Evolutionary conservation across 192 early-diverging fungal species (phyloP), one percentile per base, ranked within the genome.

Genomic region (Coemansia javaensis): DNA sequence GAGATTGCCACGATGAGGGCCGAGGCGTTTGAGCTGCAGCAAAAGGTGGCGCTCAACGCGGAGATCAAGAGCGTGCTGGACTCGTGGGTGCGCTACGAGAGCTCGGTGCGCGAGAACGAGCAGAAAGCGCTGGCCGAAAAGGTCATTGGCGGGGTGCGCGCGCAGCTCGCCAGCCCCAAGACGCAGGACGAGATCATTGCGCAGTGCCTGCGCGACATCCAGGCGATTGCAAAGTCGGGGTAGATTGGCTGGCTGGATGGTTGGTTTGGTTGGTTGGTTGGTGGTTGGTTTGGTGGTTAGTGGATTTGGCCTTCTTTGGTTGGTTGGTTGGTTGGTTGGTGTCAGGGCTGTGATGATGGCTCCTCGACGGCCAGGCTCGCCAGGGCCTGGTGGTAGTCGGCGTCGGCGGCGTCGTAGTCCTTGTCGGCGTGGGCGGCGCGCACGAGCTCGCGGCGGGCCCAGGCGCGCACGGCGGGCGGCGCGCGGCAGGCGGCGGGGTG

Each of bases 21-120:
- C 30, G 85, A 94, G 74, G 85, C 91, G 36, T 98, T 90, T 63
- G 86, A 90, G 76, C 80, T 96, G 38, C 91, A 98, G 87, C 95
- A 98, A 70, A 83, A 83, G 55, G 86, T 85, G 21, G 77, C 81
- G 43, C 80, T 90, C 59, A 81, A 84, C 47, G 15, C 63, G 22
- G 93, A 98, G 75, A 81, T 90, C 59, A 94, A 94, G 84, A 40
- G 73, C 15, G 84, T 88, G 43, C 79, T 98, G 17, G 95, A 98
- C 78, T 87, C 88, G 30, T 98, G 95, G 95, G 93, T 95, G 32
- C 93, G 95, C 56, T 90, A 98, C 62, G 95, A 98, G 77, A 81
- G 85, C 51, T 79, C 77, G 21, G 82, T 98, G 47, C 91, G 95
- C 75, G 95, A 95, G 68, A 82, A 78, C 48, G 87, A 93, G 81